Percentiles rank a stretch among this genome's conserved stretches.
Conservation (phyloP, 108 stramenopile species). For the Fragilariopsis cylindrus region DNA sequence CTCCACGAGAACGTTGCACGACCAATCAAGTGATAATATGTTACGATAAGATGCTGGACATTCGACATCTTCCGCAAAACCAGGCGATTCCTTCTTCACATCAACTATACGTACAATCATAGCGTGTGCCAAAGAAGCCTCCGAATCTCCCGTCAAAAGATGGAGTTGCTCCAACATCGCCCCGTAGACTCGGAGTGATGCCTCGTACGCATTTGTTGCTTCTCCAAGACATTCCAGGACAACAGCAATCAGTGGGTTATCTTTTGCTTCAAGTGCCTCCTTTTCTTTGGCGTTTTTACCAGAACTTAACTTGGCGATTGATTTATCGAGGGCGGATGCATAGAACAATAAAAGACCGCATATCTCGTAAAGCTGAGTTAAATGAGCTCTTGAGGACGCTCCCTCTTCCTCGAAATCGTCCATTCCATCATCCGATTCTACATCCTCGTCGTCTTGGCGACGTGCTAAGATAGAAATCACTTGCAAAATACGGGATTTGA, state of each 20-base stretch:
- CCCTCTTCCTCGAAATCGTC: conserved; percentile 74
- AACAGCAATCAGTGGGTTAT: conserved; percentile 57
- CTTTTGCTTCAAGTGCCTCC: conserved; percentile 7
- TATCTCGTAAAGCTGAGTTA: conserved; percentile 73
- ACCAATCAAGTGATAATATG: conserved; percentile 63
- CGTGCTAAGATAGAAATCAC: conserved; percentile 66
- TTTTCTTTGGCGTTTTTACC: conserved; percentile 1
- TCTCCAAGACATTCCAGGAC: conserved; percentile 71
- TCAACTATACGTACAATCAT: conserved; percentile 63
- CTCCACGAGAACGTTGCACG: conserved; percentile 59
- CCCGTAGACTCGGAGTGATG: conserved; percentile 73
- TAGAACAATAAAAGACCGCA: conserved; percentile 85
- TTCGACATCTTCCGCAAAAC: conserved; percentile 58
- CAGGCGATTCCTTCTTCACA: conserved; percentile 69
- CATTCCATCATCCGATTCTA: conserved; percentile 37
- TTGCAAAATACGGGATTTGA: conserved; percentile 77
- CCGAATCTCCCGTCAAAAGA: conserved; percentile 53
- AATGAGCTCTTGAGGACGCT: conserved; percentile 43
- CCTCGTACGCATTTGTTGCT: conserved; percentile 67
- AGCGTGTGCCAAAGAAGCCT: conserved; percentile 63
- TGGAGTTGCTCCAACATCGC: conserved; percentile 71
- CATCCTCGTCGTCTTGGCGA: conserved; percentile 47
- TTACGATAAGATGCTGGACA: conserved; percentile 27
- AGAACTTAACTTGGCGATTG: conserved; percentile 43
- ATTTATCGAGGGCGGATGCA: conserved; percentile 60